These are phyloP conservation scores for Petrea volubilis DNA, from an alignment of 257 asterid genomes.

Conservation along the genomic window DNA sequence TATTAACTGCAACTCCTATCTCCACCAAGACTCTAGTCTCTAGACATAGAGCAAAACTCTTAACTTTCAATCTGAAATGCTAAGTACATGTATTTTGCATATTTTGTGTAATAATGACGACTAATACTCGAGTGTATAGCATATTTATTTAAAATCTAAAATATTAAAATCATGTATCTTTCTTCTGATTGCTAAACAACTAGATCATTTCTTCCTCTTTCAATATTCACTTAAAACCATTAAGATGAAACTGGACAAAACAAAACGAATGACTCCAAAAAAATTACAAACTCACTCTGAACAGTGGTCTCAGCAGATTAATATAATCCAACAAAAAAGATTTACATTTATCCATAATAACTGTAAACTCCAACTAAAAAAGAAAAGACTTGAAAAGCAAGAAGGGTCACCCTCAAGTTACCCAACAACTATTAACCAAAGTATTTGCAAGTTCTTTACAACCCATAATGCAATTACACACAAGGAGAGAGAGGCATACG, in stretches of 20 bases:
- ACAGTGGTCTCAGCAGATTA: neutral
- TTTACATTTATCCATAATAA: neutral
- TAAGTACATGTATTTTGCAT: no score
- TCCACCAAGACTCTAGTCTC: no score
- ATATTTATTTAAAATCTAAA: no score
- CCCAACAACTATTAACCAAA: neutral
- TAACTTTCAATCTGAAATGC: no score
- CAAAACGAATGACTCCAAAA: neutral
- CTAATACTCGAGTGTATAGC: no score
- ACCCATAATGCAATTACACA: neutral
- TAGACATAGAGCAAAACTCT: no score
- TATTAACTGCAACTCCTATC: no score
- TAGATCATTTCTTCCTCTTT: no score
- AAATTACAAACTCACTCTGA: neutral
- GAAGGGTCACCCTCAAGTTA: neutral
- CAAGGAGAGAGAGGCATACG: neutral
- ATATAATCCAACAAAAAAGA: constrained; percentile 7
- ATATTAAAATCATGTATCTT: no score
- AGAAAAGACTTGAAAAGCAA: neutral
- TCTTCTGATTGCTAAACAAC: no score
- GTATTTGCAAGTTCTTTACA: neutral
- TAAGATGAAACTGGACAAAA: no score
- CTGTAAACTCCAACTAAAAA: neutral
- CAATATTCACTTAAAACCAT: neutral
- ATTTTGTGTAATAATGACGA: no score